Evolutionary conservation across 345 rosid genomes (phyloP), one percentile per base, ranked within the genome.

Genomic region (Carallia pectinifolia): DNA sequence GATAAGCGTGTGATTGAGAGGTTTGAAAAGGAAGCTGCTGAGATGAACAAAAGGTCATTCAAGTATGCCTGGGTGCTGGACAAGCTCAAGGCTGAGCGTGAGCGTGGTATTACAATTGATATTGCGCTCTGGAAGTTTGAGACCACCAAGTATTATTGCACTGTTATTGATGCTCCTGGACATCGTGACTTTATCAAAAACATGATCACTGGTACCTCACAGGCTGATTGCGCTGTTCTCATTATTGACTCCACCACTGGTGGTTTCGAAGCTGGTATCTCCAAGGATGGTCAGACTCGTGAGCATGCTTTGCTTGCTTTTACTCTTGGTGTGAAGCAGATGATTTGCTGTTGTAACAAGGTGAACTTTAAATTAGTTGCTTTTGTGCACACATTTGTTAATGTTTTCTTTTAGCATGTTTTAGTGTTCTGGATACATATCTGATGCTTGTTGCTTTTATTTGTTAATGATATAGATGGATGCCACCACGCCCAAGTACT

Each of bases 281-380:
- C 95, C 53, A 89, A 89, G 84, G 95, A 89, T 73, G 95, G 95
- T 7, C 92, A 89, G 89, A 89, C 95, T 44, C 85, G 91, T 75
- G 88, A 89, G 84, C 93, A 87, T 66, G 87, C 89, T 4, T 58
- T 87, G 58, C 89, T 88, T 29, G 89, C 93, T 16, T 88, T 88
- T 67, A 86, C 90, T 48, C 93, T 87, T 48, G 92, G 92, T 74
- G 88, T 87, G 34, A 87, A 68, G 85, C 89, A 87, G 76, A 87
- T 85, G 93, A 88, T 88, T 61, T 88, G 90, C 77, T 88, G 93
- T 74, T 85, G 90, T 62, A 88, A 88, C 85, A 88, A 88, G 88
- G 90, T 85, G 47, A 36, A 58, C 7, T 23, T 56, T 55, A 27
- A 54, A 2, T 50, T 7, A 0, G 53, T 6, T 50, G 6, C 18